Percentiles rank a stretch among this genome's conserved stretches.
phyloP scores from a whole-genome alignment of 208 protist genomes.

The Leishmania arabica region DNA sequence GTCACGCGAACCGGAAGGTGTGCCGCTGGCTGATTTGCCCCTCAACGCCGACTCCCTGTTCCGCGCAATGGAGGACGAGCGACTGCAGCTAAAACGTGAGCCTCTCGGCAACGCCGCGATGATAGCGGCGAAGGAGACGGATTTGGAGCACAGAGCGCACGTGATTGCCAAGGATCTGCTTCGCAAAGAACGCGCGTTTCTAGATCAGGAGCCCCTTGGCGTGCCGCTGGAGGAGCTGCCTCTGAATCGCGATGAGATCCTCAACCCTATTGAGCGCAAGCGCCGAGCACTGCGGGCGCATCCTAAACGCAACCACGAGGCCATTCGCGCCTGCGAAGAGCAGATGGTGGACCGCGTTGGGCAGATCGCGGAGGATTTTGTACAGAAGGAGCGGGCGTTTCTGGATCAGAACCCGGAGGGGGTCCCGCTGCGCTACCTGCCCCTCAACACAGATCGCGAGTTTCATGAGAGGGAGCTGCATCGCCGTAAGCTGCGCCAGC shows the following conservation, averaged over 20 bases:
- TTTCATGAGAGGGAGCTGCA: constrained; percentile 73
- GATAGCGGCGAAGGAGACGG: constrained; percentile 39
- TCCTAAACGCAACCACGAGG: constrained; percentile 51
- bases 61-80: constrained; percentile 46
- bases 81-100: constrained; percentile 63
- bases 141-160: constrained; percentile 53
- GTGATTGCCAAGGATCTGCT: constrained; percentile 61
- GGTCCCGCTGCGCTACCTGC: constrained; percentile 75
- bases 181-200: constrained; percentile 75
- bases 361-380: constrained; percentile 66
- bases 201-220: constrained; percentile 84
- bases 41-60: constrained; percentile 67
- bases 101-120: constrained; percentile 31
- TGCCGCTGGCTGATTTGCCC: constrained; percentile 62
- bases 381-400: constrained; percentile 74
- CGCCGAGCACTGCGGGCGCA: constrained; percentile 52
- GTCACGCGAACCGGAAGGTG: constrained; percentile 68
- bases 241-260: constrained; percentile 64
- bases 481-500: constrained; percentile 41
- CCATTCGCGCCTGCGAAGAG: constrained; percentile 61
- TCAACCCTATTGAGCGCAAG: constrained; percentile 71
- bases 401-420: constrained; percentile 78
- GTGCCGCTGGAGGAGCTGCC: constrained; percentile 80
- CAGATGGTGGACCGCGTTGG: constrained; percentile 66
- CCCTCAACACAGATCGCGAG: constrained; percentile 61